Percentiles rank a stretch among this genome's conserved stretches.
Conservation (phyloP, 768 basidiomycete species). For the Harrya chromipes region DNA sequence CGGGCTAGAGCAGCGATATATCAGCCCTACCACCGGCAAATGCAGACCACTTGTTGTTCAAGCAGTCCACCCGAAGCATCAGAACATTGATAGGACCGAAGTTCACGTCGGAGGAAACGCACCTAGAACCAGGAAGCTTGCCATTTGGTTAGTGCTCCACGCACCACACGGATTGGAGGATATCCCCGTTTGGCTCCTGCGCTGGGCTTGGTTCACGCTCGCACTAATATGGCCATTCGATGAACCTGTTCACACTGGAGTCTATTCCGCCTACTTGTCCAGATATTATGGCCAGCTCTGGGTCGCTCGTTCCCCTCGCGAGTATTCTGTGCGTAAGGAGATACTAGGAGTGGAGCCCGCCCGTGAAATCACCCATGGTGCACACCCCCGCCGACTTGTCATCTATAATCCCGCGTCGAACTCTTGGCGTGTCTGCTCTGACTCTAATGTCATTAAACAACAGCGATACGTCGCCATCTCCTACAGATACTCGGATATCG, state of each 20-base stretch:
- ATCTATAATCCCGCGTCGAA: constrained; percentile 4
- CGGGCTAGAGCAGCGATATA: constrained; percentile 16
- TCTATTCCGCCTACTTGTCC: constrained; percentile 19
- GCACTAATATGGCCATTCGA: constrained; percentile 16
- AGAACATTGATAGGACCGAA: background rate
- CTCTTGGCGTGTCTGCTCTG: constrained; percentile 2
- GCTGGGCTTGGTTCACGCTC: constrained; percentile 18
- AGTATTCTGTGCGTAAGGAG: constrained; percentile 16
- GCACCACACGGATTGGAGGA: background rate
- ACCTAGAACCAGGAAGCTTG: constrained; percentile 10
- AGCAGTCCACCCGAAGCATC: constrained; percentile 13
- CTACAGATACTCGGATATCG: constrained; percentile 13
- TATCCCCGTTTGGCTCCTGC: constrained; percentile 8
- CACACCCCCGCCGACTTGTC: constrained; percentile 16
- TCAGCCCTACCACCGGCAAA: constrained; percentile 22
- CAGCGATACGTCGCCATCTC: constrained; percentile 20
- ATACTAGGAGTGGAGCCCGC: constrained; percentile 1
- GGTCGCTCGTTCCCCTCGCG: constrained; percentile 19
- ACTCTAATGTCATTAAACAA: constrained; percentile 2
- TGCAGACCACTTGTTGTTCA: constrained; percentile 25
- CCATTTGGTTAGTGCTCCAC: constrained; percentile 15
- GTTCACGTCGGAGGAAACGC: background rate
- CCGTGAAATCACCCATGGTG: constrained; percentile 8
- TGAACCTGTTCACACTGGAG: background rate
- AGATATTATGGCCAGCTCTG: constrained; percentile 24